Evolutionary conservation across 2,329 filamentous ascomycete genomes (phyloP).

Genomic region (Fusarium praegraminearum): DNA sequence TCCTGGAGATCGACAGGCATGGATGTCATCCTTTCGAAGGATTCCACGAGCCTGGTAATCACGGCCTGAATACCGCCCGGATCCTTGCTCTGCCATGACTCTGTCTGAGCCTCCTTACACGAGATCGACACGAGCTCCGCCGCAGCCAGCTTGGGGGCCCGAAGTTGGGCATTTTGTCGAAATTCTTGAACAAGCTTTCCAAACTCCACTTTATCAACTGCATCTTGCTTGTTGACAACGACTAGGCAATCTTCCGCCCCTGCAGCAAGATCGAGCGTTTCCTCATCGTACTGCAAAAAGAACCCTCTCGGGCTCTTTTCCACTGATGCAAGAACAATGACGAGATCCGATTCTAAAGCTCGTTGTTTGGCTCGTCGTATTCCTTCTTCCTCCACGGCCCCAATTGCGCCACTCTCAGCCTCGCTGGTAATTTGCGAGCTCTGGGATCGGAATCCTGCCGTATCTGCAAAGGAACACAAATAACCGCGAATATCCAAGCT

Average conservation of each 20-base stretch:
- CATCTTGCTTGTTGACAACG: conserved; percentile 73
- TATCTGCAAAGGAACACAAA: conserved; percentile 94
- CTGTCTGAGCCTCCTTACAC: conserved; percentile 70
- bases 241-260: conserved; percentile 63
- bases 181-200: conserved; percentile 57
- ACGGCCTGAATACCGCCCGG: conserved; percentile 77
- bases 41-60: conserved; percentile 72
- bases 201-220: conserved; percentile 54
- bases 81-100: conserved; percentile 53
- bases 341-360: conserved; percentile 84
- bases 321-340: conserved; percentile 83
- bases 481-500: conserved; percentile 90
- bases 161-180: conserved; percentile 32
- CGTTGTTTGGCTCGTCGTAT: conserved; percentile 87
- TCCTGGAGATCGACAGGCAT: conserved; percentile 81
- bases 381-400: conserved; percentile 86
- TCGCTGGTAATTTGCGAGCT: conserved; percentile 23
- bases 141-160: conserved; percentile 45
- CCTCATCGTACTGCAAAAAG: conserved; percentile 64
- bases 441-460: conserved; percentile 82
- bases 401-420: conserved; percentile 60
- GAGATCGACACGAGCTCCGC: conserved; percentile 70
- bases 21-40: conserved; percentile 78
- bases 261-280: conserved; percentile 67
- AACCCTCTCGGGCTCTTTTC: conserved; percentile 61